Conservation (phyloP, 108 stramenopile genomes). For the Cyclotella sp. region DNA sequence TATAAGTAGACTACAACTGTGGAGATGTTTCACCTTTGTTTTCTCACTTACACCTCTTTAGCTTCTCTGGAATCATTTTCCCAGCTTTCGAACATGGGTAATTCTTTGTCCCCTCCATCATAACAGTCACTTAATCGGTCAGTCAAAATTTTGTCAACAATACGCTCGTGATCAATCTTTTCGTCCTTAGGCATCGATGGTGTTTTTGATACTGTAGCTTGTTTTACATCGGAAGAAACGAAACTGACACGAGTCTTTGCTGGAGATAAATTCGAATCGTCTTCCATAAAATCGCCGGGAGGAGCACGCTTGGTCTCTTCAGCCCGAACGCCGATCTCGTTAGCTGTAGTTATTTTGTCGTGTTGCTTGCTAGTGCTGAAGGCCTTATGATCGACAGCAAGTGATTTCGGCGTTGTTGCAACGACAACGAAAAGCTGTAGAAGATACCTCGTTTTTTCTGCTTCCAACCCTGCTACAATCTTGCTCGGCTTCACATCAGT, state of each 20-base stretch:
- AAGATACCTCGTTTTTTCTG: conserved; percentile 72
- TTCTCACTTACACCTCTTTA: conserved; percentile 2
- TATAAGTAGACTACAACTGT: not conserved
- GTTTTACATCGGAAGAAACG: not conserved
- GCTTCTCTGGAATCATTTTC: not conserved
- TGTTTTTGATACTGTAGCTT: not conserved
- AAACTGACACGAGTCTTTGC: not conserved
- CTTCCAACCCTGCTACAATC: conserved; percentile 80
- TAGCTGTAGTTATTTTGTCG: not conserved
- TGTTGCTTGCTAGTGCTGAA: not conserved
- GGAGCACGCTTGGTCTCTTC: no score
- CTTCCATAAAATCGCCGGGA: not conserved
- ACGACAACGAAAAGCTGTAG: conserved; percentile 75
- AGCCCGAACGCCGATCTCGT: not conserved
- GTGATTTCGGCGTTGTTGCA: conserved; percentile 25
- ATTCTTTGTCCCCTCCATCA: not conserved
- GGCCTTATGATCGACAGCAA: not conserved
- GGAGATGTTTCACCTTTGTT: not conserved
- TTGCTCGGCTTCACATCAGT: conserved; percentile 67
- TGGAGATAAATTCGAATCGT: not conserved
- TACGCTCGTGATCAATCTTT: no score
- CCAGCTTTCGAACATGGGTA: not conserved
- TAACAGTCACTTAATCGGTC: not conserved
- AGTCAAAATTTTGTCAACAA: not conserved
- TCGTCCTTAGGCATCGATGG: not conserved